A percentile compares a stretch with the other conserved stretches of the same genome.
These are phyloP conservation scores for Phytophthora sp. DNA, from an alignment of 352 stramenopile species.

Conservation along the genomic window DNA sequence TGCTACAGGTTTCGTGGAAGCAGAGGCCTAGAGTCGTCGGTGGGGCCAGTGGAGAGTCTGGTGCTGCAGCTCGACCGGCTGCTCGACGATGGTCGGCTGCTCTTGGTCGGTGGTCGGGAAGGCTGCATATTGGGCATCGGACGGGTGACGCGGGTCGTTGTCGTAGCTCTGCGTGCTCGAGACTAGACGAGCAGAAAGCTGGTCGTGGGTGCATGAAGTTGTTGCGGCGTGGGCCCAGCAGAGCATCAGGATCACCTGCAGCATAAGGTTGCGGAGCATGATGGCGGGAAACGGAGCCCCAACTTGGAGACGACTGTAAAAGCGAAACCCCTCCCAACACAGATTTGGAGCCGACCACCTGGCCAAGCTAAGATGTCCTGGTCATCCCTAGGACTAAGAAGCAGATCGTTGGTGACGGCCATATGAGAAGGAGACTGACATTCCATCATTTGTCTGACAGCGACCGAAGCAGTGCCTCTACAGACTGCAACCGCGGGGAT, in stretches of 20 bases:
- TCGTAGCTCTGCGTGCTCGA: constrained; percentile 24
- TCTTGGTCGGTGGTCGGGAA: not conserved
- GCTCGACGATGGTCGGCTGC: constrained; percentile 17
- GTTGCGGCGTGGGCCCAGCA: not conserved
- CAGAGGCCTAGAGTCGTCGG: too few relatives aligned
- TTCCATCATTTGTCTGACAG: too few relatives aligned
- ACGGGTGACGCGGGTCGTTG: constrained; percentile 18
- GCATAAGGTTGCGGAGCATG: not conserved
- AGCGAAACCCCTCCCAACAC: too few relatives aligned
- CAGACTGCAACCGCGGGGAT: not conserved
- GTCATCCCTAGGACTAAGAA: not conserved
- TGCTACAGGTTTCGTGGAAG: not conserved
- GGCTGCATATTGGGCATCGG: constrained; percentile 1
- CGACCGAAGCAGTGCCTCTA: not conserved
- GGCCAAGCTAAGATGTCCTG: too few relatives aligned
- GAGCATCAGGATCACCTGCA: not conserved
- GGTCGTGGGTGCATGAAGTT: constrained; percentile 21
- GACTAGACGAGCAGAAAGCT: constrained; percentile 14
- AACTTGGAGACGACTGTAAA: too few relatives aligned
- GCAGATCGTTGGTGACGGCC: too few relatives aligned
- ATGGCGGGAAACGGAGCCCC: not conserved
- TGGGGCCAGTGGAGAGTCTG: not conserved
- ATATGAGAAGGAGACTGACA: too few relatives aligned
- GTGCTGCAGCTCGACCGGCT: constrained; percentile 8
- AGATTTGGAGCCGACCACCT: too few relatives aligned